Base-by-base conservation (phyloP, 2,329 filamentous ascomycete species). In the Onygena corvina region DNA sequence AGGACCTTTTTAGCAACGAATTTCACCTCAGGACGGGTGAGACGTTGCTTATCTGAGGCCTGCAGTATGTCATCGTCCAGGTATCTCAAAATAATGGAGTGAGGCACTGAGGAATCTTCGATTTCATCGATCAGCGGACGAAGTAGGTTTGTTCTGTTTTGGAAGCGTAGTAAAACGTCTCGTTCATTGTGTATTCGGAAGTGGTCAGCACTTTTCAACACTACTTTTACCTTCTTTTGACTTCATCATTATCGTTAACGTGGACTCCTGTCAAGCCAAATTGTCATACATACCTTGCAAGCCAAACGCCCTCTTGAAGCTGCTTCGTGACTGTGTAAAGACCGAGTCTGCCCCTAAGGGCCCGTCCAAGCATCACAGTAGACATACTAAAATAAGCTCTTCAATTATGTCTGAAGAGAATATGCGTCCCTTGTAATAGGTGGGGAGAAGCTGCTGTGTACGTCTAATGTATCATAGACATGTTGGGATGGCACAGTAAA, bases 111-210 rank as follows among this genome's bases (percentile, higher is more conserved):
- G 2, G 58, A 38, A 18, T 58, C 54, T 14, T 50, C 23, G 21
- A 60, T 9, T 57, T 60, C 58, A 47, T 61, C 58, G 23, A 60
- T 44, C 12, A 60, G 47, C n/a, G 57, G 55, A n/a, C 55, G 58
- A 20, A 59, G 31, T 44, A 40, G 51, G 0, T 47, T 46, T 5
- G 56, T 55, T 30, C 33, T 45, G 18, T 20, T 9, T 53, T 61
- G 58, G 40, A 62, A 55, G 11, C 48, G 49, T 1, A 16, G 49
- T 8, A 57, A 46, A 3, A 57, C 49, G 33, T 56, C 49, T 6
- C 47, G 49, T 25, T 57, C 52, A n/a, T 36, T 36, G 33, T 14
- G 33, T 6, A 56, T 36, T 1, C 51, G 51, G 47, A 52, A 55
- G 42, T 54, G 52, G 31, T 48, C 7, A 12, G 50, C 44, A 27